A percentile compares a stretch with the other conserved stretches of the same genome.
These are phyloP conservation scores for Plectosphaerella cucumerina DNA, from an alignment of 2,329 filamentous ascomycete genomes.

Conservation along the genomic window DNA sequence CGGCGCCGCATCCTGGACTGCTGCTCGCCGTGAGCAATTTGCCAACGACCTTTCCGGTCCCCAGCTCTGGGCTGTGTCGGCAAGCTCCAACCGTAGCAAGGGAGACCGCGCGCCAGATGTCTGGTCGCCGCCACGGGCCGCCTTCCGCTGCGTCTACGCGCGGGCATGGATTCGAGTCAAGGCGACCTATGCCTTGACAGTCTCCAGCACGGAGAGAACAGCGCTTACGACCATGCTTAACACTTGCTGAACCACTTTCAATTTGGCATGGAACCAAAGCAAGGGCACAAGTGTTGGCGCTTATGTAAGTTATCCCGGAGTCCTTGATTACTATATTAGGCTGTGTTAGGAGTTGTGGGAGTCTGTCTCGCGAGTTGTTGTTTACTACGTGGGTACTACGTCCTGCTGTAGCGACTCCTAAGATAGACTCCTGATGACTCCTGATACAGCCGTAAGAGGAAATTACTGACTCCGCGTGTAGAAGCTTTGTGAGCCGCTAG, in stretches of 20 bases:
- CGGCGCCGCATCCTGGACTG: constrained; percentile 70
- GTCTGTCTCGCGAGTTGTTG: too few species aligned
- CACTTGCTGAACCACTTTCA: constrained; percentile 46
- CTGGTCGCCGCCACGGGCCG: constrained; percentile 69
- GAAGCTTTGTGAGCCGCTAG: too few species aligned
- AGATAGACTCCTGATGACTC: too few species aligned
- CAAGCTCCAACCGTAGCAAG: constrained; percentile 70
- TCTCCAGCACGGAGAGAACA: constrained; percentile 69
- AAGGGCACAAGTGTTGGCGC: too few species aligned
- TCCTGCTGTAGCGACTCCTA: too few species aligned
- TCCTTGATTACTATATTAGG: too few species aligned
- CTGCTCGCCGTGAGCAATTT: constrained; percentile 59
- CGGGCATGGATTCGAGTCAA: constrained; percentile 77
- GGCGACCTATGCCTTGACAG: constrained; percentile 62
- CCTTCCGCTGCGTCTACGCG: constrained; percentile 76
- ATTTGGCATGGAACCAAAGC: neutral
- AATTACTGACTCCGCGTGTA: too few species aligned
- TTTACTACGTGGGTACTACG: too few species aligned
- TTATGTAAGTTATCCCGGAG: too few species aligned
- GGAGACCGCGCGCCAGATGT: constrained; percentile 68
- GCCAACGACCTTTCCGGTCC: constrained; percentile 75
- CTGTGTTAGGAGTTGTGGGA: too few species aligned
- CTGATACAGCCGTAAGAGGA: too few species aligned
- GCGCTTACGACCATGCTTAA: constrained; percentile 62
- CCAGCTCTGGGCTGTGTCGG: constrained; percentile 76